A percentile compares a stretch with the other conserved stretches of the same genome.
Evolutionary conservation across 805 yeast species (phyloP).

Genomic region (Teunomyces aglyptinius): DNA sequence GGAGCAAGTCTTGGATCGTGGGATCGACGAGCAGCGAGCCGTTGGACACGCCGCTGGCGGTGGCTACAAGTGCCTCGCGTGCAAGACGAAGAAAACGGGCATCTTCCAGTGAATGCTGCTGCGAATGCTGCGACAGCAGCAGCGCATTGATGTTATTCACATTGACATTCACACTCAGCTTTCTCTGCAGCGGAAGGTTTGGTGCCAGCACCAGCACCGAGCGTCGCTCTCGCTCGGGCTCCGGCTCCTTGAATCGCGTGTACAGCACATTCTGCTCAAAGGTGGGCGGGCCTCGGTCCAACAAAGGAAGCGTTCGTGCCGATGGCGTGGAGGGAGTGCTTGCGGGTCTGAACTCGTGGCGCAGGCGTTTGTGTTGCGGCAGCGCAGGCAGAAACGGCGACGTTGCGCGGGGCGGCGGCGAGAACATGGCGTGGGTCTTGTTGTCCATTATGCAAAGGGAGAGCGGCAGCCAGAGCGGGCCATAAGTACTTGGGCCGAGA

Average conservation of each 20-base stretch:
- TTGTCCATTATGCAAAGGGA: not conserved
- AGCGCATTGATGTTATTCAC: no score
- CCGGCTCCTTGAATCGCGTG: not conserved
- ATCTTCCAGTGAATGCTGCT: slow-evolving; percentile 39
- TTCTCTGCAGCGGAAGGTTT: not conserved
- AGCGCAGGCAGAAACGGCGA: slow-evolving; percentile 9
- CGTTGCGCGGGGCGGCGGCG: slow-evolving; percentile 14
- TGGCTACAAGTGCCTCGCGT: slow-evolving; percentile 58
- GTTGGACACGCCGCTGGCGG: slow-evolving; percentile 39
- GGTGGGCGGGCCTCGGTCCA: slow-evolving; percentile 15
- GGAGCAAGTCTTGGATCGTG: slow-evolving; percentile 56
- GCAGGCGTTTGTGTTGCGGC: slow-evolving; percentile 11
- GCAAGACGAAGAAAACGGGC: slow-evolving; percentile 56
- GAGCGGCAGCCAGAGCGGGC: not conserved
- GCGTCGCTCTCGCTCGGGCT: not conserved
- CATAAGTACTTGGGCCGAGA: not conserved
- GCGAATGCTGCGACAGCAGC: not conserved
- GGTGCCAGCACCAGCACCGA: not conserved
- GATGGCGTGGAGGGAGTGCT: slow-evolving; percentile 7
- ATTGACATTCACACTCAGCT: no score
- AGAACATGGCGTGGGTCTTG: slow-evolving; percentile 10
- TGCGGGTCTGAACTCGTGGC: slow-evolving; percentile 9
- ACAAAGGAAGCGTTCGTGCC: not conserved
- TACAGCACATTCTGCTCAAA: slow-evolving; percentile 20
- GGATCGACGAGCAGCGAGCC: slow-evolving; percentile 50